Evolutionary conservation across 371 early-diverging fungal genomes (phyloP).

Genomic region (Thermomucor indicae-seudaticae): DNA sequence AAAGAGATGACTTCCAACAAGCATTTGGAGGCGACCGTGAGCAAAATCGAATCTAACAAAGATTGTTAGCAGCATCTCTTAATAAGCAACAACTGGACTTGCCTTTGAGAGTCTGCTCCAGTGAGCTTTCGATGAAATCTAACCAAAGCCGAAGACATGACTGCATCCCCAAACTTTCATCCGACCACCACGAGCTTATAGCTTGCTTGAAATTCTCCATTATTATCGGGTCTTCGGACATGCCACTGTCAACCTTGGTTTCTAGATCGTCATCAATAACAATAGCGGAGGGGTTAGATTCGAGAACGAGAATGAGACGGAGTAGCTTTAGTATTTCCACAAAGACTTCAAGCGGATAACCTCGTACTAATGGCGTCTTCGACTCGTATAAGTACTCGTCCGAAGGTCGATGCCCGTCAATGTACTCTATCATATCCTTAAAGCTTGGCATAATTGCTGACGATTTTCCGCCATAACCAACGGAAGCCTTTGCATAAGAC

Average conservation of each 20-base stretch:
- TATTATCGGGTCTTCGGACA: slow-evolving; percentile 37
- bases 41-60: slow-evolving; percentile 50
- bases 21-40: slow-evolving; percentile 63
- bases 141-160: slow-evolving; percentile 45
- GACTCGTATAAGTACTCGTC: slow-evolving; percentile 30
- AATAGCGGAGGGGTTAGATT: slow-evolving; percentile 45
- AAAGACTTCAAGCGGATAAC: slow-evolving; percentile 57
- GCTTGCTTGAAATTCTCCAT: slow-evolving; percentile 36
- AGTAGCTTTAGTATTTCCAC: slow-evolving; percentile 52
- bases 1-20: slow-evolving; percentile 73
- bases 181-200: slow-evolving; percentile 43
- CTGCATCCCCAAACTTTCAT: slow-evolving; percentile 25
- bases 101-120: slow-evolving; percentile 41
- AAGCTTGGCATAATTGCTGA: slow-evolving; percentile 44
- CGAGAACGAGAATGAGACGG: slow-evolving; percentile 53
- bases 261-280: slow-evolving; percentile 53
- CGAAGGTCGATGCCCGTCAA: slow-evolving; percentile 27
- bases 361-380: slow-evolving; percentile 34
- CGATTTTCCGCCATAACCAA: slow-evolving; percentile 22
- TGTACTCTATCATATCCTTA: slow-evolving; percentile 38
- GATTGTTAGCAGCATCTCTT: background rate
- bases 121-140: slow-evolving; percentile 50
- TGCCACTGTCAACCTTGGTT: slow-evolving; percentile 49
- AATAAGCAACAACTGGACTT: slow-evolving; percentile 5
- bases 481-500: slow-evolving; percentile 31